phyloP scores from a whole-genome alignment of 495 filamentous ascomycete genomes.

The Durotheca rogersii region DNA sequence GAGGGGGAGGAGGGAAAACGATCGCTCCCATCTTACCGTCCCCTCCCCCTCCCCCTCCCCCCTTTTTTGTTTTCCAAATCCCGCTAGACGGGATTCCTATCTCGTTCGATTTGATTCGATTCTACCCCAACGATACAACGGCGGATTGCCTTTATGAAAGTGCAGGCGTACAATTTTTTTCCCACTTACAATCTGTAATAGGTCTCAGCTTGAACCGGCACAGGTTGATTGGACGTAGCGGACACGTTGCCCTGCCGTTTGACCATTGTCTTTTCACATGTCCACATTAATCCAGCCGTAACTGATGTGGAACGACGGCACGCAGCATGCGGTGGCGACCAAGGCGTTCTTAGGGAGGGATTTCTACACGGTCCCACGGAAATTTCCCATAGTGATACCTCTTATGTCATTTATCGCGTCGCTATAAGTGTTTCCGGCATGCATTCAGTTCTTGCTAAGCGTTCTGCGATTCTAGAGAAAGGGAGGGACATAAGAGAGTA shows the following conservation, averaged over 20 bases:
- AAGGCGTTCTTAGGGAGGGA: conserved; percentile 22
- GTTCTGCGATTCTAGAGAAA: not conserved
- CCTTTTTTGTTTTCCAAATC: conserved; percentile 17
- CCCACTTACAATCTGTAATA: conserved; percentile 14
- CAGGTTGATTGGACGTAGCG: conserved; percentile 1
- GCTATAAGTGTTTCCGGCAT: conserved; percentile 2
- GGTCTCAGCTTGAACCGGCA: conserved; percentile 3
- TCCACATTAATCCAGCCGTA: conserved; percentile 22
- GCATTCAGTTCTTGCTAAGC: not conserved
- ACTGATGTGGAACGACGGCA: conserved; percentile 29
- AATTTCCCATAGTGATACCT: conserved; percentile 25
- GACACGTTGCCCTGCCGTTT: conserved; percentile 14
- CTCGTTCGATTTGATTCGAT: conserved; percentile 20
- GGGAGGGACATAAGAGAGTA: conserved; percentile 9
- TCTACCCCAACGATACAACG: conserved; percentile 24
- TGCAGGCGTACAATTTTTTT: conserved; percentile 3
- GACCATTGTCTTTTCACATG: conserved; percentile 2
- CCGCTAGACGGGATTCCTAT: conserved; percentile 18
- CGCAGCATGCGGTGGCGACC: conserved; percentile 18
- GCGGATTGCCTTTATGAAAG: conserved; percentile 11
- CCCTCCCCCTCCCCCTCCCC: too few relatives aligned
- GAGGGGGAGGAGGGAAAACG: conserved; percentile 2
- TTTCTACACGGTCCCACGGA: conserved; percentile 1
- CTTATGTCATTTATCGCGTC: conserved; percentile 12
- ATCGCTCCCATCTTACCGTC: conserved; percentile 11